A percentile compares a stretch with the other conserved stretches of the same genome.
phyloP scores from a whole-genome alignment of 2,329 filamentous ascomycete species.

The Talaromyces sp. region DNA sequence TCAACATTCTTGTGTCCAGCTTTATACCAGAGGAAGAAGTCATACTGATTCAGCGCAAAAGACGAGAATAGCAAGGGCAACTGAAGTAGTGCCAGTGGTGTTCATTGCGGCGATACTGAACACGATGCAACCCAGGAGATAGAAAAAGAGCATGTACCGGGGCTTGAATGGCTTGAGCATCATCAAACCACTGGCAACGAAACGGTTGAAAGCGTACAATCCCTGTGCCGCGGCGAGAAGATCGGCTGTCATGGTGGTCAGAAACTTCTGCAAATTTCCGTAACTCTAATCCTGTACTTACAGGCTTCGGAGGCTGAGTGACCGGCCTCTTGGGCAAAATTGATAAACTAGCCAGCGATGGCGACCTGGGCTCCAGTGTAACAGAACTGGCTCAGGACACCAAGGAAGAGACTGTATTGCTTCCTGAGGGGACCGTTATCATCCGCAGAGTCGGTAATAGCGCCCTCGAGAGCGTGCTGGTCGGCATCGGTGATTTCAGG shows the following conservation, averaged over 20 bases:
- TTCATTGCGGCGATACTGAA: conserved; percentile 53
- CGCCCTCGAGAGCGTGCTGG: conserved; percentile 57
- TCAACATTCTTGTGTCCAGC: background rate
- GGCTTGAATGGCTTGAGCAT: conserved; percentile 49
- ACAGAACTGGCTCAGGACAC: conserved; percentile 70
- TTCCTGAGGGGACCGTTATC: conserved; percentile 60
- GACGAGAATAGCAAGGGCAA: conserved; percentile 47
- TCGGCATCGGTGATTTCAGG: conserved; percentile 70
- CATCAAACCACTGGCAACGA: conserved; percentile 54
- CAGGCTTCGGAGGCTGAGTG: background rate
- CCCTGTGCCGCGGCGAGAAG: conserved; percentile 55
- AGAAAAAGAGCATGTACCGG: conserved; percentile 51
- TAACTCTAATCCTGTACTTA: background rate
- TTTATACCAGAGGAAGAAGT: background rate
- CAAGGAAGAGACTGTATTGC: conserved; percentile 73
- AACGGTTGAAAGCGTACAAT: conserved; percentile 56
- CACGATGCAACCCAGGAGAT: conserved; percentile 50
- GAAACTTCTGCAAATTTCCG: conserved; percentile 23
- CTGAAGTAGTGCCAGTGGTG: conserved; percentile 47
- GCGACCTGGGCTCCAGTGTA: conserved; percentile 69
- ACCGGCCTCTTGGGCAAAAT: background rate
- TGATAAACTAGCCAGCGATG: conserved; percentile 46
- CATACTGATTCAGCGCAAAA: conserved; percentile 24
- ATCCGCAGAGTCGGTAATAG: conserved; percentile 51
- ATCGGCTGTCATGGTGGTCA: conserved; percentile 37